Evolutionary conservation across 2,329 filamentous ascomycete species (phyloP), one percentile per base, ranked within the genome.

Genomic region (Blastomyces parvus): DNA sequence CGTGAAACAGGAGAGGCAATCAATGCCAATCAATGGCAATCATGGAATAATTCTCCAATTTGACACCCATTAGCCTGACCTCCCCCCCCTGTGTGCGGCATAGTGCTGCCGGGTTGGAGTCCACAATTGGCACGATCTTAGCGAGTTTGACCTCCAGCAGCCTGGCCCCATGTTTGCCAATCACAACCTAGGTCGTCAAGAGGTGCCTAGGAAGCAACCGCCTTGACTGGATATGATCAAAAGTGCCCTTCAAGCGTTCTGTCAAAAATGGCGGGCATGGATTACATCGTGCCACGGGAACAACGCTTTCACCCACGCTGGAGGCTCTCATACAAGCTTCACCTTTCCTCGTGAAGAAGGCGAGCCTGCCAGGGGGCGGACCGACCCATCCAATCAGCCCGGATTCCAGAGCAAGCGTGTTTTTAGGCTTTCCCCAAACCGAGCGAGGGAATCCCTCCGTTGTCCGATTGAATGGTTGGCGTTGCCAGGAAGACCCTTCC

Each of bases 401-500:
- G 8, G 2, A 36, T 33, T 36, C 25, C 48, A 56, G 30, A 36
- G 33, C 30, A 56, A 36, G 53, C 27, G 9, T 56, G 2, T 4
- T n/a, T 36, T 33, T 56, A 56, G 53, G n/a, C 17, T n/a, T 9
- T 30, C 17, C 17, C 33, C 3, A 13, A 38, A 11, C 36, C 36
- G 53, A 14, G 19, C 13, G 33, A 53, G 27, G 27, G 25, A 33
- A 53, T 19, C 25, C 27, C 50, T 56, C 48, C 48, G 53, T 30
- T 4, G 27, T 38, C 53, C 22, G n/a, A n/a, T 14, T 52, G 48
- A 33, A n/a, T n/a, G 52, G 33, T 3, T 14, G 22, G 1, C 30
- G 11, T 36, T 44, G 11, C 22, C 62, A 13, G 50, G 60, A 36
- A 50, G 36, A 14, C 52, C 46, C 19, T 59, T 66, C 60, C 50